A percentile compares a stretch with the other conserved stretches of the same genome.
These are phyloP conservation scores for Diaporthe ilicicola DNA, from an alignment of 2,329 filamentous ascomycete genomes.

Conservation along the genomic window DNA sequence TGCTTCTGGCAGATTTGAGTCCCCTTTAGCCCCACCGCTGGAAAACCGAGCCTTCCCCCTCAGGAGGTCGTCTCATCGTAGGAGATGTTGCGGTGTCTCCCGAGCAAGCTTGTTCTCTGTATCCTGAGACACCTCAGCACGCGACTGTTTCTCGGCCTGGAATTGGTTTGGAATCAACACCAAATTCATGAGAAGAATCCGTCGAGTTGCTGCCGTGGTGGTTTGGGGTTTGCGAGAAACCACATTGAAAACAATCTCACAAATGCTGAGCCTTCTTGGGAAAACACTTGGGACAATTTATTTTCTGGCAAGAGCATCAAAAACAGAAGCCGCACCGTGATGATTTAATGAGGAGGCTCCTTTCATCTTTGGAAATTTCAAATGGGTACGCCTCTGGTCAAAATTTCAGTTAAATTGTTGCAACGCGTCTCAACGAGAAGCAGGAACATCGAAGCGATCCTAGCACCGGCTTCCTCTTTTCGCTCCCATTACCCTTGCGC, in stretches of 20 bases:
- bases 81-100: slow-evolving; percentile 1
- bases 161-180: not conserved
- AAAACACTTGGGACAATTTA: no score
- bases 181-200: no score
- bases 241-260: not conserved
- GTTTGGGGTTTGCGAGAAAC: slow-evolving; percentile 18
- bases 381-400: not conserved
- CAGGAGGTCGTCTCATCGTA: not conserved
- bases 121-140: slow-evolving; percentile 24
- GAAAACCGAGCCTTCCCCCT: not conserved
- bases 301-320: no score
- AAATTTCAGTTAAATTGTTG: not conserved
- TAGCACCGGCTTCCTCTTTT: no score
- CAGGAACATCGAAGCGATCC: not conserved
- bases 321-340: not conserved
- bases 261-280: not conserved
- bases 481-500: no score
- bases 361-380: not conserved
- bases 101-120: not conserved
- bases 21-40: not conserved
- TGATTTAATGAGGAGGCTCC: not conserved
- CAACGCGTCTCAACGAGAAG: not conserved
- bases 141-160: not conserved
- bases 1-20: not conserved
- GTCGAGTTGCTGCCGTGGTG: not conserved